Percentiles rank a stretch among this genome's conserved stretches.
Evolutionary conservation across 768 basidiomycete species (phyloP).

Genomic region (Imleria badia): DNA sequence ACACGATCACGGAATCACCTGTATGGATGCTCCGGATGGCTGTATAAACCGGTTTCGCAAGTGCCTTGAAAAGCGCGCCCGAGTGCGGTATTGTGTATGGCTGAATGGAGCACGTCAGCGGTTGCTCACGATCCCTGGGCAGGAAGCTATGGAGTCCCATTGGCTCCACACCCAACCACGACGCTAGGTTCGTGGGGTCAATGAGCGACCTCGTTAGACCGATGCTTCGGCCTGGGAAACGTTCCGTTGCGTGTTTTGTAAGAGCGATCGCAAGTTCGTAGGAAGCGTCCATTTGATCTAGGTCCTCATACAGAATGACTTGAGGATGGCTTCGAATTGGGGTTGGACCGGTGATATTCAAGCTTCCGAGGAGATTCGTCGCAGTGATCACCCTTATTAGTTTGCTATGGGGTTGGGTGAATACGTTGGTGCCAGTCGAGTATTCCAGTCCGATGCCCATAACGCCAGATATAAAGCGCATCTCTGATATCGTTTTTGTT

Average conservation of each 20-base stretch:
- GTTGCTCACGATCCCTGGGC: conserved; percentile 80
- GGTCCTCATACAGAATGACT: conserved; percentile 78
- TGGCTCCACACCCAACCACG: conserved; percentile 77
- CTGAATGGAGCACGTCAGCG: conserved; percentile 64
- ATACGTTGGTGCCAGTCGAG: conserved; percentile 29
- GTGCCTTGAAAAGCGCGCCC: conserved; percentile 81
- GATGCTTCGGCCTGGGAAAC: conserved; percentile 65
- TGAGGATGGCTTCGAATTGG: conserved; percentile 41
- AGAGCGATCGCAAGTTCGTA: conserved; percentile 86
- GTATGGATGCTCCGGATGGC: conserved; percentile 54
- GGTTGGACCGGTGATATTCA: conserved; percentile 35
- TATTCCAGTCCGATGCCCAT: conserved; percentile 42
- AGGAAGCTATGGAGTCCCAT: conserved; percentile 71
- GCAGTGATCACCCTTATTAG: conserved; percentile 60
- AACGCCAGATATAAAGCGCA: conserved; percentile 41
- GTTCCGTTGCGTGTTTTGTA: conserved; percentile 62
- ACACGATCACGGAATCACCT: conserved; percentile 65
- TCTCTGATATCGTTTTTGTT: conserved; percentile 52
- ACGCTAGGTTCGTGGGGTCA: conserved; percentile 76
- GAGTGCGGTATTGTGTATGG: conserved; percentile 88
- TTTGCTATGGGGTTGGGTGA: conserved; percentile 39
- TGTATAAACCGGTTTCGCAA: conserved; percentile 86
- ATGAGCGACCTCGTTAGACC: conserved; percentile 77
- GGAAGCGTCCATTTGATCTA: conserved; percentile 75
- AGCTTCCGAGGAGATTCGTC: conserved; percentile 44